Conservation (phyloP, 305 asterid species). For the Fraxinus velutina region DNA sequence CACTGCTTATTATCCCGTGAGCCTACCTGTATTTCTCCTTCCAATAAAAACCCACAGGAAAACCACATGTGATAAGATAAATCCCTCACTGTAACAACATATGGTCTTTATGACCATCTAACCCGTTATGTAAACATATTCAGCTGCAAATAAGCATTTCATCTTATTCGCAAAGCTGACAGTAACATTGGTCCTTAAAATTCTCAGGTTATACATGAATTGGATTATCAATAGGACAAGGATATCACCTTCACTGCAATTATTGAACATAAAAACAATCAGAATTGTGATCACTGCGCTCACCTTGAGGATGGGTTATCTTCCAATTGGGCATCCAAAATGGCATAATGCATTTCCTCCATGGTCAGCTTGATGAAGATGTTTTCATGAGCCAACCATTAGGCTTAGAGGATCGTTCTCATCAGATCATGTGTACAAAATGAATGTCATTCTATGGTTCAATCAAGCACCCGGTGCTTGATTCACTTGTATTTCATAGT, state of each 20-base stretch:
- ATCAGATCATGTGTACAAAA: not conserved
- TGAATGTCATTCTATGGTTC: not conserved
- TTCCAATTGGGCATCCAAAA: not conserved
- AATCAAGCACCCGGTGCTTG: not conserved
- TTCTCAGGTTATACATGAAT: not conserved
- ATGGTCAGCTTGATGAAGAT: not conserved
- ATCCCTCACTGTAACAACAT: not conserved
- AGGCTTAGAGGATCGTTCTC: not conserved
- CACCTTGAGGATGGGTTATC: not conserved
- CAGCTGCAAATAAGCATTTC: not conserved
- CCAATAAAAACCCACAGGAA: not conserved
- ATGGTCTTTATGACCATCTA: not conserved
- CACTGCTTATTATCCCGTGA: not conserved
- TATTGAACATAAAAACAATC: not conserved
- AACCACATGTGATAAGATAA: not conserved
- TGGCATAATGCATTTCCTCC: not conserved
- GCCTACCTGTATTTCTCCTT: not conserved
- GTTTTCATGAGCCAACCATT: not conserved
- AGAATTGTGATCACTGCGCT: not conserved
- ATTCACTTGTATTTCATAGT: not conserved
- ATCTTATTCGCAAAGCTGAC: not conserved
- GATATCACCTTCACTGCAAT: not conserved
- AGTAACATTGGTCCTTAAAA: not conserved
- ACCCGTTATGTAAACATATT: not conserved
- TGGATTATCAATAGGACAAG: not conserved